Evolutionary conservation across 441 rosid genomes (phyloP).

Genomic region (Euphorbia schlechtendalii): DNA sequence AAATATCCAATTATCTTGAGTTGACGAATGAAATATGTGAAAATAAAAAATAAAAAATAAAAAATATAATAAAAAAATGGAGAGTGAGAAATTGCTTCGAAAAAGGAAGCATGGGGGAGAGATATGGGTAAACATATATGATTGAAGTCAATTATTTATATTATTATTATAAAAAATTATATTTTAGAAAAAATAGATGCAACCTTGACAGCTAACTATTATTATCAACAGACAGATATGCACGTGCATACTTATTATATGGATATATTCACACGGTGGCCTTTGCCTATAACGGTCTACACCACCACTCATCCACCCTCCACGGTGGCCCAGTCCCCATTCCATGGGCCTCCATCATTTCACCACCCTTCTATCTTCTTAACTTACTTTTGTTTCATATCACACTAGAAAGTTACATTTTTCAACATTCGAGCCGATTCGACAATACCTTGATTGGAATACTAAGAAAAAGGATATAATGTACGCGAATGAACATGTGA

Average conservation of each 20-base stretch:
- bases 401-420: no score
- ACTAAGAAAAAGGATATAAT: no score
- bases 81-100: neutral
- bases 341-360: slow-evolving; percentile 11
- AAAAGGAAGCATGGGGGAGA: slow-evolving; percentile 47
- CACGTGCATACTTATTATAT: slow-evolving; percentile 22
- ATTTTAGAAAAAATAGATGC: neutral
- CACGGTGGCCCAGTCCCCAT: slow-evolving; percentile 13
- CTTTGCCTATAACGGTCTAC: neutral
- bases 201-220: slow-evolving; percentile 28
- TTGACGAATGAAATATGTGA: no score
- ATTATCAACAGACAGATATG: slow-evolving; percentile 13
- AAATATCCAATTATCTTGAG: no score
- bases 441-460: no score
- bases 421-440: no score
- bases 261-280: neutral
- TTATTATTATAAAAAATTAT: neutral
- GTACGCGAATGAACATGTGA: no score
- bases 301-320: neutral
- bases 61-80: no score
- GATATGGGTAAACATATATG: slow-evolving; percentile 21
- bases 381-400: no score
- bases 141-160: slow-evolving; percentile 1
- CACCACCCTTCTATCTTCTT: neutral
- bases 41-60: no score